Conservation (phyloP, 257 asterid genomes). For the Salvia rosmarinus region DNA sequence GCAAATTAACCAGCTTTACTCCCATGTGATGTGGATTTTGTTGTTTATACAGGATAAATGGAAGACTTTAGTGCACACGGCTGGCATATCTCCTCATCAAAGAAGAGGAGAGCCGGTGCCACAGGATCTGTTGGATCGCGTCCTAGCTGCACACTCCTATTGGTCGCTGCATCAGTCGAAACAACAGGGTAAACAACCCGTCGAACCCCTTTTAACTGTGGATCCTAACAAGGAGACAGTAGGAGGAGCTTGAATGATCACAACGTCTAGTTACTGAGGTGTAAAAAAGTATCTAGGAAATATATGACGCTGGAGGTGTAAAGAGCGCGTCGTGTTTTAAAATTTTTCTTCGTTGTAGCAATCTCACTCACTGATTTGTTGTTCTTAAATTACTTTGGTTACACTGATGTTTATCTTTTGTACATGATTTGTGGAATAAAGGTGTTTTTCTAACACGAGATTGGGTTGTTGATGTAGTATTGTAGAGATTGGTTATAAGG, state of each 20-base stretch:
- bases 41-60: conserved; percentile 74
- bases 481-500: not conserved
- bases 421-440: conserved; percentile 40
- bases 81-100: conserved; percentile 90
- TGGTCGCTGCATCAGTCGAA: conserved; percentile 80
- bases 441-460: conserved; percentile 8
- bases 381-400: conserved; percentile 34
- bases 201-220: conserved; percentile 39
- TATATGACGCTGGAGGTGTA: conserved; percentile 41
- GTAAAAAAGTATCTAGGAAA: conserved; percentile 45
- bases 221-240: conserved; percentile 35
- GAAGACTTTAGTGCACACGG: conserved; percentile 93
- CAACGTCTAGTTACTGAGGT: conserved; percentile 26
- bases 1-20: not conserved
- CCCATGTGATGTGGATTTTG: conserved; percentile 25
- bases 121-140: conserved; percentile 82
- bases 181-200: conserved; percentile 54
- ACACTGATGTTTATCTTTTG: conserved; percentile 38
- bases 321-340: conserved; percentile 36
- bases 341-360: conserved; percentile 26
- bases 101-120: conserved; percentile 94
- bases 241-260: conserved; percentile 47
- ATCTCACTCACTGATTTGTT: conserved; percentile 50
- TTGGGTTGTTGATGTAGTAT: not conserved
- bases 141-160: conserved; percentile 64